These are phyloP conservation scores for Aspergillus sclerotioniger DNA, from an alignment of 495 filamentous ascomycete genomes.

Conservation along the genomic window DNA sequence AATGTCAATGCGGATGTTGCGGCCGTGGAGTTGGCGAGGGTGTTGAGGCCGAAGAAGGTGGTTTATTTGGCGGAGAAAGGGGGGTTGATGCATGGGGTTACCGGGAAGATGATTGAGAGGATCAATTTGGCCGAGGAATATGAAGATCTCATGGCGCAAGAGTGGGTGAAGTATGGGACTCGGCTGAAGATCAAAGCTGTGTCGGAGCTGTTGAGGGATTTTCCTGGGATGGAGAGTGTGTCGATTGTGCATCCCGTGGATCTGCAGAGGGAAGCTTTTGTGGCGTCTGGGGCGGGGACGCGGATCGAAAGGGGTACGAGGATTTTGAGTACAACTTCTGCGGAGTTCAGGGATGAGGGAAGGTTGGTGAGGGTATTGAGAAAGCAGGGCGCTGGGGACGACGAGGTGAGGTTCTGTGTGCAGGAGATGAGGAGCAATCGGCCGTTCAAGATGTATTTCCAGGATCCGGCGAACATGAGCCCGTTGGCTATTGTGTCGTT, in stretches of 20 bases:
- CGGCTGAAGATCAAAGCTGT: slow-evolving; percentile 98
- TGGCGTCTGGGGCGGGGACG: slow-evolving; percentile 91
- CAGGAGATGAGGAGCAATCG: slow-evolving; percentile 66
- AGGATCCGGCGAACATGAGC: slow-evolving; percentile 75
- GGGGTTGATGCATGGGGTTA: slow-evolving; percentile 89
- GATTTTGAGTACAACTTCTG: slow-evolving; percentile 66
- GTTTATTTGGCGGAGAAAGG: slow-evolving; percentile 98
- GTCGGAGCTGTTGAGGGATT: slow-evolving; percentile 81
- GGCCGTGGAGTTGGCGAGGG: slow-evolving; percentile 84
- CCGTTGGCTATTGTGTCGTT: slow-evolving; percentile 90
- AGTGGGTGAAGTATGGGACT: slow-evolving; percentile 94
- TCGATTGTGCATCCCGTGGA: slow-evolving; percentile 95
- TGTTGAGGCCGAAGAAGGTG: slow-evolving; percentile 92
- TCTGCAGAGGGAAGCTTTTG: slow-evolving; percentile 94
- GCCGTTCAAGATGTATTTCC: slow-evolving; percentile 90
- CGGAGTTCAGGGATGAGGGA: slow-evolving; percentile 74
- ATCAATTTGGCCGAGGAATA: slow-evolving; percentile 99
- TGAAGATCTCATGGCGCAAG: slow-evolving; percentile 88
- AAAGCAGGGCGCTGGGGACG: slow-evolving; percentile 35
- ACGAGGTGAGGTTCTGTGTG: slow-evolving; percentile 85
- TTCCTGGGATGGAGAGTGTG: slow-evolving; percentile 89
- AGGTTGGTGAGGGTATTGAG: slow-evolving; percentile 73
- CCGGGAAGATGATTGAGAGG: slow-evolving; percentile 89
- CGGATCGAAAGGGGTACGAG: slow-evolving; percentile 92
- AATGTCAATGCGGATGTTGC: slow-evolving; percentile 98